A percentile compares a stretch with the other conserved stretches of the same genome.
Evolutionary conservation across 805 yeast species (phyloP).

Genomic region (Starmerella bombicola): DNA sequence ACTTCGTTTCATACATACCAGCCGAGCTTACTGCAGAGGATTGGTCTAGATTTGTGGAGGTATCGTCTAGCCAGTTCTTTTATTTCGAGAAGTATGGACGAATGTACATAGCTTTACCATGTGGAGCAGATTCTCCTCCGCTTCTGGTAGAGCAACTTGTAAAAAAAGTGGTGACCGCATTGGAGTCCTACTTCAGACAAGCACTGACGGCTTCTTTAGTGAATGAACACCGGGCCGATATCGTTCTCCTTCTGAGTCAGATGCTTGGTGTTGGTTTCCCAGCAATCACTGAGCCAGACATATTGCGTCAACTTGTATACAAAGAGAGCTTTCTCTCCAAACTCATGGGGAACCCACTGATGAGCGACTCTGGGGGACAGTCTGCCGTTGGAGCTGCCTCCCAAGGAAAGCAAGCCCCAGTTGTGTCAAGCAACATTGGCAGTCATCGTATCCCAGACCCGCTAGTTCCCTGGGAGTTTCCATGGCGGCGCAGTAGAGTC

Average conservation of each 20-base stretch:
- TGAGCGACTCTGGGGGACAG: neutral
- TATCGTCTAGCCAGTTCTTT: conserved; percentile 25
- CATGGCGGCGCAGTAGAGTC: conserved; percentile 73
- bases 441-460: conserved; percentile 12
- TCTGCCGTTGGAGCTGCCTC: conserved; percentile 13
- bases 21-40: neutral
- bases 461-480: conserved; percentile 28
- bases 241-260: conserved; percentile 59
- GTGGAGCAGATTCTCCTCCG: conserved; percentile 34
- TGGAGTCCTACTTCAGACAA: conserved; percentile 47
- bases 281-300: conserved; percentile 55
- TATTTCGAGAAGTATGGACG: conserved; percentile 23
- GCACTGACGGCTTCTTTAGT: conserved; percentile 48
- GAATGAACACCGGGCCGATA: conserved; percentile 55
- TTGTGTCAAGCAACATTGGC: neutral
- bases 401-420: neutral
- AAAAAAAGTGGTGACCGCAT: conserved; percentile 37
- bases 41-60: conserved; percentile 15
- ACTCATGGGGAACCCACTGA: neutral
- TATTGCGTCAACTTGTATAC: conserved; percentile 58
- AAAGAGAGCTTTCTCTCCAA: conserved; percentile 36
- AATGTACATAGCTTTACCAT: conserved; percentile 25
- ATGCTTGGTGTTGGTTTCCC: conserved; percentile 72
- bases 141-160: conserved; percentile 44
- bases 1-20: neutral